These are phyloP conservation scores for Fusarium sp. DNA, from an alignment of 2,329 filamentous ascomycete species.

Conservation along the genomic window DNA sequence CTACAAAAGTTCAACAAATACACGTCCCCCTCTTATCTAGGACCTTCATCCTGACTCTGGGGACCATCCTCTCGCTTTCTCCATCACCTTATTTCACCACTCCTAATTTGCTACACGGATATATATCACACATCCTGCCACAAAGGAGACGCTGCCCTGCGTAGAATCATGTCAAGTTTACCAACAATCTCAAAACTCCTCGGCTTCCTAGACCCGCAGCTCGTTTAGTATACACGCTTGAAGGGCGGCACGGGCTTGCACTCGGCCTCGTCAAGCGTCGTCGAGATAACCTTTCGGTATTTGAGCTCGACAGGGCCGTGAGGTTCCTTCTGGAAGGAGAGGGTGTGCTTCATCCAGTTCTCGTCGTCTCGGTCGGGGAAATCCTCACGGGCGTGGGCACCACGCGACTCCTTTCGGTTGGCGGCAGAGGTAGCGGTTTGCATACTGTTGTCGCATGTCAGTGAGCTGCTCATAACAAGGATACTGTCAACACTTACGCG, in stretches of 20 bases:
- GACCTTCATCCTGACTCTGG: slow-evolving; percentile 22
- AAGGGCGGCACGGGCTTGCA: slow-evolving; percentile 97
- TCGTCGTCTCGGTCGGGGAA: slow-evolving; percentile 95
- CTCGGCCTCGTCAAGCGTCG: slow-evolving; percentile 93
- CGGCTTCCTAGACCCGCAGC: slow-evolving; percentile 21
- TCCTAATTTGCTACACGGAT: slow-evolving; percentile 38
- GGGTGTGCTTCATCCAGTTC: slow-evolving; percentile 99
- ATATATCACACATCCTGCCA: slow-evolving; percentile 50
- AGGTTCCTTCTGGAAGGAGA: slow-evolving; percentile 94
- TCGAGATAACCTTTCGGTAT: slow-evolving; percentile 87
- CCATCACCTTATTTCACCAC: slow-evolving; percentile 25
- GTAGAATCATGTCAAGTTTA: slow-evolving; percentile 48
- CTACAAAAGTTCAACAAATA: slow-evolving; percentile 45
- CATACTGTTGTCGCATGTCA: slow-evolving; percentile 64
- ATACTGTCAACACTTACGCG: slow-evolving; percentile 75
- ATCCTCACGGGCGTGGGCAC: slow-evolving; percentile 97
- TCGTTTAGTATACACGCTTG: slow-evolving; percentile 87
- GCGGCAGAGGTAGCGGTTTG: slow-evolving; percentile 94
- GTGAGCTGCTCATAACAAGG: background rate
- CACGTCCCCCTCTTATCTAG: slow-evolving; percentile 28
- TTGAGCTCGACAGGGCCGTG: slow-evolving; percentile 89
- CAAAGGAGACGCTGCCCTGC: slow-evolving; percentile 49
- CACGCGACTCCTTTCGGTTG: slow-evolving; percentile 96
- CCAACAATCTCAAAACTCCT: slow-evolving; percentile 48
- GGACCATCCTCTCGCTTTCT: slow-evolving; percentile 32